A percentile compares a stretch with the other conserved stretches of the same genome.
Evolutionary conservation across 2,329 filamentous ascomycete species (phyloP).

Genomic region (Blumeria graminis): DNA sequence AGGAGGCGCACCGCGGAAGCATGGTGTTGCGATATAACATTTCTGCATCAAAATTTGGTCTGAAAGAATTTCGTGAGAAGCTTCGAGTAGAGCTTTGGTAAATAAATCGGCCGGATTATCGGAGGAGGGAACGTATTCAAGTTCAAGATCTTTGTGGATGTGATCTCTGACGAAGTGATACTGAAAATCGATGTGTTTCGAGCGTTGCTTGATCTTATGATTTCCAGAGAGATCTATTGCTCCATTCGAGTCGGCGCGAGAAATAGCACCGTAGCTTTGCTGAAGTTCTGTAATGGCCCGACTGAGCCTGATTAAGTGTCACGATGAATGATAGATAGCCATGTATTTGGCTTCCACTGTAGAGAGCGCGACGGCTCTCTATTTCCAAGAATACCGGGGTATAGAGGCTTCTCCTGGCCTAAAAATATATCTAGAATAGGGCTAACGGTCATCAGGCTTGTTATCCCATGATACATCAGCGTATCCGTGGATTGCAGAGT

Average conservation of each 20-base stretch:
- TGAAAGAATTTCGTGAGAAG: neutral
- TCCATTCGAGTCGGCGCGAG: neutral
- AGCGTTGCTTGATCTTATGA: neutral
- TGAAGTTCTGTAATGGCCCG: neutral
- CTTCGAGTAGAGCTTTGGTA: neutral
- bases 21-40: too few relatives aligned
- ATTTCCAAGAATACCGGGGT: neutral
- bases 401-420: neutral
- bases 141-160: neutral
- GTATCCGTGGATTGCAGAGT: neutral
- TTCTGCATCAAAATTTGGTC: neutral
- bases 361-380: neutral
- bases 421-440: neutral
- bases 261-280: neutral
- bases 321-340: neutral
- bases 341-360: neutral
- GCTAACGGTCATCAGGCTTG: neutral
- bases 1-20: too few relatives aligned
- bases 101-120: conserved; percentile 1
- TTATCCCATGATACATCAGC: neutral
- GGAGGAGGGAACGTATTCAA: conserved; percentile 1
- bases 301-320: neutral
- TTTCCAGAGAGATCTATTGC: conserved; percentile 1
- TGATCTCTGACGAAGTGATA: neutral
- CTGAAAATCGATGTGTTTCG: neutral